A percentile compares a stretch with the other conserved stretches of the same genome.
Conservation (phyloP, 352 stramenopile species). For the Pythium rhizo-oryzae region DNA sequence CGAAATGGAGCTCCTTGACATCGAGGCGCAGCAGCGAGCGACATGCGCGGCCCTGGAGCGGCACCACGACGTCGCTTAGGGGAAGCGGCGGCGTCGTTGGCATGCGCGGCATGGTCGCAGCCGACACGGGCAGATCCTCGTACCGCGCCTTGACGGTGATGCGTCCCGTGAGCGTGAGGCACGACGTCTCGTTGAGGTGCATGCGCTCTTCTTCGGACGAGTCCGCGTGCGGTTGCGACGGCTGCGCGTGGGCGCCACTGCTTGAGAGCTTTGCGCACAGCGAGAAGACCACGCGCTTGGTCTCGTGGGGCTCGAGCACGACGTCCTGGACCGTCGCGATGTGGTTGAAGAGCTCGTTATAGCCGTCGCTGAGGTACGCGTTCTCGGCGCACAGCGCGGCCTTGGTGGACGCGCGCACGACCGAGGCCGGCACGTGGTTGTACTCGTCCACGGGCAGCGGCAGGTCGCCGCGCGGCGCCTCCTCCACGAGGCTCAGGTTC, state of each 20-base stretch:
- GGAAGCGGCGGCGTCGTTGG: slow-evolving; percentile 31
- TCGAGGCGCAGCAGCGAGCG: slow-evolving; percentile 83
- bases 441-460: slow-evolving; percentile 54
- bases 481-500: slow-evolving; percentile 61
- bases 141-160: slow-evolving; percentile 53
- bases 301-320: slow-evolving; percentile 65
- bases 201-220: slow-evolving; percentile 86
- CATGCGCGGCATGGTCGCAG: slow-evolving; percentile 38
- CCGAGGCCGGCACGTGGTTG: slow-evolving; percentile 73
- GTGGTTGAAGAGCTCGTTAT: slow-evolving; percentile 92
- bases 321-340: slow-evolving; percentile 72
- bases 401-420: slow-evolving; percentile 71
- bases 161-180: slow-evolving; percentile 64
- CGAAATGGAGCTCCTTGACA: slow-evolving; percentile 89
- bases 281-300: slow-evolving; percentile 72
- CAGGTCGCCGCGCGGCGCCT: background rate
- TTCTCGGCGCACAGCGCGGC: slow-evolving; percentile 74
- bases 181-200: slow-evolving; percentile 85
- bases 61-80: slow-evolving; percentile 67
- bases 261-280: slow-evolving; percentile 64
- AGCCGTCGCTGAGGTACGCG: slow-evolving; percentile 81
- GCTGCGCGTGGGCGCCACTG: slow-evolving; percentile 30
- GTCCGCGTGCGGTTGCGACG: slow-evolving; percentile 42
- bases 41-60: slow-evolving; percentile 82
- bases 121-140: slow-evolving; percentile 19